Evolutionary conservation across 2,329 filamentous ascomycete species (phyloP).

Genomic region (Fusarium mundagurra): DNA sequence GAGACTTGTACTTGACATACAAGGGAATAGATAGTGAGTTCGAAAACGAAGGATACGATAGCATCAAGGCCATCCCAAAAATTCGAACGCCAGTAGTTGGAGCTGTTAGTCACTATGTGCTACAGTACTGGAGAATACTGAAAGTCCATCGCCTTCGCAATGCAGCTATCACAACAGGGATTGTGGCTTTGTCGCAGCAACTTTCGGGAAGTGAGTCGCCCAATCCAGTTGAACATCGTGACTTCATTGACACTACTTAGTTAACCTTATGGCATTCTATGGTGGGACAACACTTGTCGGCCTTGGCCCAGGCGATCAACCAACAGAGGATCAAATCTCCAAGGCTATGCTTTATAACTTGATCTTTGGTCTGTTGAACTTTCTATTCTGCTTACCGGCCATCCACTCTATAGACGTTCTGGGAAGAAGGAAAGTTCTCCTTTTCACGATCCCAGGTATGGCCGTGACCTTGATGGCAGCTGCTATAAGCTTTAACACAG

Average conservation of each 20-base stretch:
- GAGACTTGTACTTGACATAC: background rate
- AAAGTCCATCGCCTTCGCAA: background rate
- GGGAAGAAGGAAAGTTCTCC: background rate
- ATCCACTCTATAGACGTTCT: background rate
- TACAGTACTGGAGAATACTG: background rate
- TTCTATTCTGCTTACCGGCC: background rate
- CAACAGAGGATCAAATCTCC: background rate
- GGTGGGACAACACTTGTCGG: background rate
- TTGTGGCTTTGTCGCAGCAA: background rate
- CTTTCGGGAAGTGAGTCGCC: background rate
- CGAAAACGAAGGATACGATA: background rate
- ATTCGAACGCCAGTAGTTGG: background rate
- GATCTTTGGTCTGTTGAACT: background rate
- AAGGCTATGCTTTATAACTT: background rate
- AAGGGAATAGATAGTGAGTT: background rate
- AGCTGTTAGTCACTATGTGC: background rate
- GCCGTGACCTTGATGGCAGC: background rate
- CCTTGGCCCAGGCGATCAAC: background rate
- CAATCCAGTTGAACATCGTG: fast-evolving
- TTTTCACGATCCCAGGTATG: background rate
- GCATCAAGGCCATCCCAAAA: background rate
- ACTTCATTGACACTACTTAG: background rate
- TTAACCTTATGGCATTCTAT: background rate
- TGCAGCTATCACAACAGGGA: background rate
- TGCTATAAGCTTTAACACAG: background rate